Conservation (phyloP, 805 yeast genomes). For the Soucietia sequanensis region DNA sequence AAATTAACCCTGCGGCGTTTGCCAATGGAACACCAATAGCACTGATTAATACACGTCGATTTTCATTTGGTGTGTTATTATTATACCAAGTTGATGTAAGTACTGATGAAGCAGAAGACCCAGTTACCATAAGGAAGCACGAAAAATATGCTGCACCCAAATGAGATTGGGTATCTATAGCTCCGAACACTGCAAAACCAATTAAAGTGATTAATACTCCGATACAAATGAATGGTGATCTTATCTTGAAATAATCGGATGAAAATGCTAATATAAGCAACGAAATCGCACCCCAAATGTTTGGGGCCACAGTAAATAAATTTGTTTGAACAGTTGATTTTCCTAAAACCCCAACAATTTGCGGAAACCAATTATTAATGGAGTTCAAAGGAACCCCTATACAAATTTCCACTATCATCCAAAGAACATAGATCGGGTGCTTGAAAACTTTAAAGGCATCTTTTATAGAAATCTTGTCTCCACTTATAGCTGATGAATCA, state of each 20-base stretch:
- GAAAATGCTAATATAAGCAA: constrained; percentile 36
- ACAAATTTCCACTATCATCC: constrained; percentile 45
- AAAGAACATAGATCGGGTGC: constrained; percentile 44
- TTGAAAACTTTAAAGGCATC: constrained; percentile 45
- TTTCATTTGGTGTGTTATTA: constrained; percentile 47
- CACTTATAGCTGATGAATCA: constrained; percentile 45
- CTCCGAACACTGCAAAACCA: constrained; percentile 48
- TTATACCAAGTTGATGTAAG: constrained; percentile 51
- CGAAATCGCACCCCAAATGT: constrained; percentile 46
- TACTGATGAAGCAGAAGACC: constrained; percentile 49
- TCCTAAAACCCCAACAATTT: constrained; percentile 37
- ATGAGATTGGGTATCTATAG: constrained; percentile 38
- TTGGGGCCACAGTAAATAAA: constrained; percentile 48
- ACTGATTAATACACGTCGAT: constrained; percentile 45
- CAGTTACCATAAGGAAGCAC: constrained; percentile 49
- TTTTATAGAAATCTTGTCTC: constrained; percentile 30
- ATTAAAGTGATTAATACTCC: constrained; percentile 40
- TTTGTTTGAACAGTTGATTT: constrained; percentile 41
- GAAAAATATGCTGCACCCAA: constrained; percentile 43
- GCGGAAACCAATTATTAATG: constrained; percentile 51
- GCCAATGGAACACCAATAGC: constrained; percentile 43
- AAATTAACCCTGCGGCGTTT: constrained; percentile 31
- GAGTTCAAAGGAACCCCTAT: constrained; percentile 51
- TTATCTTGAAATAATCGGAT: constrained; percentile 39
- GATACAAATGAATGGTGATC: constrained; percentile 38